Evolutionary conservation across 805 yeast genomes (phyloP).

Genomic region (Komagataella pastoris): DNA sequence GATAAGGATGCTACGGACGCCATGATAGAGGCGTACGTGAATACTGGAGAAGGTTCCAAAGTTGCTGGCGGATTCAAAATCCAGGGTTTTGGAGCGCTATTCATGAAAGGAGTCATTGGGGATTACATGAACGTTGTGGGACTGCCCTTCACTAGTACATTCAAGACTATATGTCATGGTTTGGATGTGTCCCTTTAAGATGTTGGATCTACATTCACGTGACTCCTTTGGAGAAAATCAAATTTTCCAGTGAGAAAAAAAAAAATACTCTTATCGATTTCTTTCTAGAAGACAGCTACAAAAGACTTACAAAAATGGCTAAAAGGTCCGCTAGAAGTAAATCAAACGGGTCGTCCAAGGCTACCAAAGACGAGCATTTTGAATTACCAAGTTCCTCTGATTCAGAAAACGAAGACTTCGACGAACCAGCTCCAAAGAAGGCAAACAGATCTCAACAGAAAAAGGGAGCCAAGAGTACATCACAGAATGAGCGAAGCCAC

Average conservation of each 20-base stretch:
- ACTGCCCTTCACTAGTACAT: conserved; percentile 54
- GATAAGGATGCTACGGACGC: conserved; percentile 34
- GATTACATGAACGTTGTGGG: conserved; percentile 86
- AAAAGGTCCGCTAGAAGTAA: not conserved
- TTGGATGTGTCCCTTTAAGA: not conserved
- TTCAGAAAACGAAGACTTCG: conserved; percentile 3
- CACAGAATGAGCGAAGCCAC: conserved; percentile 1
- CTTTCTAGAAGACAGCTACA: not conserved
- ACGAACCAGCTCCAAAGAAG: not conserved
- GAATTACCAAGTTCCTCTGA: conserved; percentile 2
- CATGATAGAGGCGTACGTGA: conserved; percentile 49
- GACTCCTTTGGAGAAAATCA: not conserved
- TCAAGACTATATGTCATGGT: conserved; percentile 8
- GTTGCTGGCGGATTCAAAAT: conserved; percentile 92
- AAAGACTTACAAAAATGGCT: not conserved
- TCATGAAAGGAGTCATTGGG: conserved; percentile 56
- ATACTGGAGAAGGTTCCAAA: conserved; percentile 55
- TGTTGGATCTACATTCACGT: not conserved
- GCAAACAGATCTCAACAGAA: not conserved
- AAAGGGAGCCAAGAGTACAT: conserved; percentile 1
- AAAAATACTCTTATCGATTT: not conserved
- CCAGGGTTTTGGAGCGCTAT: conserved; percentile 58
- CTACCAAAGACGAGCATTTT: conserved; percentile 1
- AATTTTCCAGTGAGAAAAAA: not conserved
- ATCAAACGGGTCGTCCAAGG: not conserved